These are phyloP conservation scores for Scutellaria minor DNA, from an alignment of 257 asterid genomes.

Conservation along the genomic window DNA sequence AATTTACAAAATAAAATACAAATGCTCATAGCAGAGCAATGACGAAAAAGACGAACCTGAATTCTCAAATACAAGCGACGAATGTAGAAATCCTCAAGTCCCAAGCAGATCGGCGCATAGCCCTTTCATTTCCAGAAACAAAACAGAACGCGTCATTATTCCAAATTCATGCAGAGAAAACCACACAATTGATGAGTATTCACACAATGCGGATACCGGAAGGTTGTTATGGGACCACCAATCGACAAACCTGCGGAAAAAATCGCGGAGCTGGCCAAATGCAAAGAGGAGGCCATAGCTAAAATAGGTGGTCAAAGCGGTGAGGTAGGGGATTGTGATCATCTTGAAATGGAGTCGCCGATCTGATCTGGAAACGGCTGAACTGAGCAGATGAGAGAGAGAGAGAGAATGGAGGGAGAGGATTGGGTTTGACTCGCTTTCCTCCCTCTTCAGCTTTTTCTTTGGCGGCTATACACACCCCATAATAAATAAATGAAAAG, in stretches of 20 bases:
- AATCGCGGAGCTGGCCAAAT: conserved; percentile 93
- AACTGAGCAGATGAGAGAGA: no score
- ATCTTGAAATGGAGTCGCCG: conserved; percentile 51
- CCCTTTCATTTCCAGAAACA: conserved; percentile 53
- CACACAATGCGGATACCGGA: conserved; percentile 50
- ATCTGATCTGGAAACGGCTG: conserved; percentile 46
- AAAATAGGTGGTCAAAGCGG: conserved; percentile 94
- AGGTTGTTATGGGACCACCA: conserved; percentile 76
- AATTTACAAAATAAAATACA: no score
- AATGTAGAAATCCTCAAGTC: conserved; percentile 95
- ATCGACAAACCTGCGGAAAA: conserved; percentile 71
- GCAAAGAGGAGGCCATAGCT: conserved; percentile 97
- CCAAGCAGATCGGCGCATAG: conserved; percentile 98
- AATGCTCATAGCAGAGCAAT: not conserved
- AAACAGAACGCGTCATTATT: conserved; percentile 20
- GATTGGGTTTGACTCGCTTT: no score
- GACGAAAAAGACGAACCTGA: conserved; percentile 56
- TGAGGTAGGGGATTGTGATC: conserved; percentile 89
- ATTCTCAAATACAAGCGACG: conserved; percentile 87
- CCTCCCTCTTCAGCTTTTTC: no score
- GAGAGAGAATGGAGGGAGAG: no score
- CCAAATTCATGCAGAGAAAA: not conserved
- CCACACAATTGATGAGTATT: no score
- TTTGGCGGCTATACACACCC: no score
- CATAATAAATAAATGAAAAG: no score